Base-by-base conservation (phyloP, 495 filamentous ascomycete species). In the Penicillium bovifimosum region DNA sequence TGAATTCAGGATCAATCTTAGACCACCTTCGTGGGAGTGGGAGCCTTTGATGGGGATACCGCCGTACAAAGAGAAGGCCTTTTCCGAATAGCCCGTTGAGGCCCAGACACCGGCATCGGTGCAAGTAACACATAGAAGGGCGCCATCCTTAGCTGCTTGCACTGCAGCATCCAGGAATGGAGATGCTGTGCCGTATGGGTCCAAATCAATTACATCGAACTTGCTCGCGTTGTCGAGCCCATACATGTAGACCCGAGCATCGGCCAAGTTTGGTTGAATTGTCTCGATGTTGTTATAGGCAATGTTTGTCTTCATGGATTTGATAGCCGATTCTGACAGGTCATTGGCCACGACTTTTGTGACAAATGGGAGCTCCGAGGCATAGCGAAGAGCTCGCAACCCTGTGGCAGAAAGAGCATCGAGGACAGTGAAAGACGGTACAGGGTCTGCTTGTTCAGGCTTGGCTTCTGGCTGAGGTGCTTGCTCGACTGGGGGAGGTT, bases 351-450 rank as follows among this genome's bases (percentile, higher is more conserved):
- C 92, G 32, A 96, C 78, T 9, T 79, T 80, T 6, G 90, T 93
- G 16, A 82, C 77, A 47, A 86, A 84, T 0, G 93, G 88, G 29
- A 99, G 81, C 67, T 99, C 93, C 31, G 88, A 84, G 26, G 88
- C 87, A 70, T 97, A 97, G 40, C 93, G 87, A 31, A 98, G 71
- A 17, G 93, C 93, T 48, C 93, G 87, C 13, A 98, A 79, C 11
- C 95, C 93, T 18, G 92, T 96, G 11, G 93, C 93, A 9, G 95
- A 97, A 24, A 98, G 80, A 4, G 93, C 93, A 69, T 98, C 93
- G 14, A 98, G 84, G 35, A 98, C 92, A 4, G 80, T 85, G 59
- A 96, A 93, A 33, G 60, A 52, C 5, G 59, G 42, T 5, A 56
- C 6, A 26, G 43, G 20, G 5, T 24, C 20, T 24, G 29, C 16